Percentiles rank a stretch among this genome's conserved stretches.
phyloP scores from a whole-genome alignment of 371 early-diverging fungal species.

The Rhizopus arrhizus region DNA sequence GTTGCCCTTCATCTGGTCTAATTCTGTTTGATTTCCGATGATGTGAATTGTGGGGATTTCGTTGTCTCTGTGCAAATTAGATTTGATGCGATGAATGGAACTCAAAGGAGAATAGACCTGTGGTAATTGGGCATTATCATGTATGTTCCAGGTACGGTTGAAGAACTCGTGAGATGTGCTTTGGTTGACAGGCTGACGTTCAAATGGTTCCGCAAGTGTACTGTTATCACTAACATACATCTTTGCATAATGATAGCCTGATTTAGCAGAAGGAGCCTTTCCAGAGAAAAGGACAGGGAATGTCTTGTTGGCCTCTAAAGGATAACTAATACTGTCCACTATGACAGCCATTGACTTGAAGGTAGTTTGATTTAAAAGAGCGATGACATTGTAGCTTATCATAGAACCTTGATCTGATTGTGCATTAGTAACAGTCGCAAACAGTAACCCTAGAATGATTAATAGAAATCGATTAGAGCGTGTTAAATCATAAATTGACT shows the following conservation, averaged over 20 bases:
- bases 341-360: slow-evolving; percentile 11
- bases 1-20: slow-evolving; percentile 13
- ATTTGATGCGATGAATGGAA: slow-evolving; percentile 22
- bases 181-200: slow-evolving; percentile 5
- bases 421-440: background rate
- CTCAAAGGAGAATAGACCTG: slow-evolving; percentile 11
- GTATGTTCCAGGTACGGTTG: slow-evolving; percentile 26
- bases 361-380: slow-evolving; percentile 9
- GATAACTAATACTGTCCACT: slow-evolving; percentile 10
- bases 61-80: slow-evolving; percentile 25
- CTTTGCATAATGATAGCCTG: slow-evolving; percentile 22
- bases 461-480: too few species aligned
- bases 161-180: slow-evolving; percentile 21
- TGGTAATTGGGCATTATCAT: slow-evolving; percentile 3
- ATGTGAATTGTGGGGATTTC: slow-evolving; percentile 31
- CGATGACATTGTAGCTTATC: slow-evolving; percentile 20
- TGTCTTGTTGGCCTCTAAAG: background rate
- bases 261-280: slow-evolving; percentile 18
- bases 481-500: too few species aligned
- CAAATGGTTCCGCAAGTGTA: slow-evolving; percentile 13
- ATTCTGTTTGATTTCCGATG: slow-evolving; percentile 13
- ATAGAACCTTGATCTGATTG: background rate
- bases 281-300: slow-evolving; percentile 15
- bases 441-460: background rate
- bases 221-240: background rate